Conservation (phyloP, 2,329 filamentous ascomycete species). For the Ophiostoma ulmi region DNA sequence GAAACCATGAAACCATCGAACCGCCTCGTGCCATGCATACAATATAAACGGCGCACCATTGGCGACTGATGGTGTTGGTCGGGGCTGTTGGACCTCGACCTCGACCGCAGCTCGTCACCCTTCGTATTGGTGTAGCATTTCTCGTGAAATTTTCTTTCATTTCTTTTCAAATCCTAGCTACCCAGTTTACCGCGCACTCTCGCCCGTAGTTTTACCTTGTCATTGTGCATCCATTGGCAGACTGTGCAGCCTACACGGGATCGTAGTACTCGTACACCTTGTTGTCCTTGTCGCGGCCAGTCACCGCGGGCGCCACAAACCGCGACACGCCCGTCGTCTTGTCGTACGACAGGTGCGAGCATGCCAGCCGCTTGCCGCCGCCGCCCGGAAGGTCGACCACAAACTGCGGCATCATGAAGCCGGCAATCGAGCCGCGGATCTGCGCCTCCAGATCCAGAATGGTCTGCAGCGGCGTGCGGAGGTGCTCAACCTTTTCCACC, state of each 20-base stretch:
- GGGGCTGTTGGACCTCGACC: no score
- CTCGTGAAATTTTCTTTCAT: no score
- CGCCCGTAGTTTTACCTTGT: no score
- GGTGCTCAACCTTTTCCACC: constrained; percentile 55
- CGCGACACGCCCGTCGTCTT: constrained; percentile 48
- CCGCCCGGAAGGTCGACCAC: constrained; percentile 60
- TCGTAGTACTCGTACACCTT: constrained; percentile 55
- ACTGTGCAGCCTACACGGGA: constrained; percentile 35
- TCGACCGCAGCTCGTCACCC: no score
- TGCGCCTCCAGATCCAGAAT: constrained; percentile 54
- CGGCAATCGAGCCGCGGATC: constrained; percentile 56
- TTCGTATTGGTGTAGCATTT: no score
- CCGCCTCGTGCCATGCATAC: no score
- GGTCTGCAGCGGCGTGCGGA: constrained; percentile 55
- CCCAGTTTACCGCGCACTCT: no score
- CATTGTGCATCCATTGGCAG: no score
- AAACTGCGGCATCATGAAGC: constrained; percentile 59
- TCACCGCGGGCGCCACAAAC: constrained; percentile 52
- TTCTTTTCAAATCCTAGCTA: no score
- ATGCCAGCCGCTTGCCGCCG: constrained; percentile 57
- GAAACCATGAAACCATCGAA: no score
- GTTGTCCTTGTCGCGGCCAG: constrained; percentile 41
- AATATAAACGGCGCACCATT: no score
- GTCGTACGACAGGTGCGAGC: constrained; percentile 51
- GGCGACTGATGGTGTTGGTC: no score